phyloP scores from a whole-genome alignment of 305 asterid species.

The Fraxinus albicans region DNA sequence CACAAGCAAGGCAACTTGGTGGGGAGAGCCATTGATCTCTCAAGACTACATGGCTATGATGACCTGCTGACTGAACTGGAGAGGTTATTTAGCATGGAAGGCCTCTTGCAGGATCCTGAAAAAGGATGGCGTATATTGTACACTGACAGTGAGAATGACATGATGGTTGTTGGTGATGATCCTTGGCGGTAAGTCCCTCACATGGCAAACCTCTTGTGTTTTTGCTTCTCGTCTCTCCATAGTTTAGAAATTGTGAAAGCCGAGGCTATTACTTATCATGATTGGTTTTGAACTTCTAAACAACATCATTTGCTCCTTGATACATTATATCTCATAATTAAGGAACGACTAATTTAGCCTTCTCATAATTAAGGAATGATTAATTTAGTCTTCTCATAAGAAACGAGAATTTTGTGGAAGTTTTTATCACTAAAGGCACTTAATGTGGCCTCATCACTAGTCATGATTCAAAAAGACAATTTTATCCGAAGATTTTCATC shows the following conservation, averaged over 20 bases:
- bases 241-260: background rate
- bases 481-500: background rate
- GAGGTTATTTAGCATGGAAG: slow-evolving; percentile 85
- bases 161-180: slow-evolving; percentile 99
- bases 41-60: slow-evolving; percentile 63
- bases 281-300: background rate
- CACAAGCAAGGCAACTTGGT: slow-evolving; percentile 96
- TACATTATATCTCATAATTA: background rate
- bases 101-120: slow-evolving; percentile 68
- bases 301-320: background rate
- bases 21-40: slow-evolving; percentile 93
- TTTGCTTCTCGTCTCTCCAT: background rate
- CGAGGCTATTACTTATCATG: background rate
- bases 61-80: slow-evolving; percentile 75
- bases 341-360: background rate
- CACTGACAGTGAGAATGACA: slow-evolving; percentile 93
- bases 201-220: background rate
- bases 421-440: background rate
- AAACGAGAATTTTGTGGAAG: background rate
- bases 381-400: background rate
- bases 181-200: slow-evolving; percentile 89
- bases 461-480: background rate
- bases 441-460: background rate
- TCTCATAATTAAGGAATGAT: background rate
- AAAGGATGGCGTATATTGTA: slow-evolving; percentile 91